Base-by-base conservation (phyloP, 1,139 yeast species). In the Ogataea hybrid region DNA sequence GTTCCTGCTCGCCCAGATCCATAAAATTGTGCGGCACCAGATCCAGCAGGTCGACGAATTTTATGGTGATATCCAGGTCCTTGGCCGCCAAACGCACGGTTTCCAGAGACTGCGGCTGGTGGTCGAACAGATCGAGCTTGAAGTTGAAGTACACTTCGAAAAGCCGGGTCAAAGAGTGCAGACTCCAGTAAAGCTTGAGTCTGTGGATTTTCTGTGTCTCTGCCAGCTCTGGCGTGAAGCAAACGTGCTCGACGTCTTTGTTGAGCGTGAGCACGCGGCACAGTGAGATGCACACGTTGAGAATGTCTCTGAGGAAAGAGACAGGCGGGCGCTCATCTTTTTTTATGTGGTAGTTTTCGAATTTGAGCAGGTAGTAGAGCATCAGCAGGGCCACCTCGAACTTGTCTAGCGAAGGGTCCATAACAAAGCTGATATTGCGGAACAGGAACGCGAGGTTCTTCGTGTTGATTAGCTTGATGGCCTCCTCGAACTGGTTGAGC, bases 181-280 rank as follows among this genome's bases (percentile, higher is more conserved):
- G 77, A 17, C 74, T 76, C 86, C 86, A 79, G 51, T 75, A 80
- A 16, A 78, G 64, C 54, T 78, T 79, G 15, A 79, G 75, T 53
- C 85, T 64, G 47, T 75, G 75, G 42, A 77, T 62, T 39, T 59
- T 56, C 39, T 58, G 53, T 25, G 61, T 51, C 33, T 58, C 57
- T 3, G 46, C 30, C 14, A 42, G 36, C n/a, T 41, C 39, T 12
- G 43, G 28, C 7, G 31, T 21, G 16, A 52, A 33, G 3, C 35
- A n/a, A 4, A 56, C 36, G 15, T 32, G 14, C 25, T 36, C 40
- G 3, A 53, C 29, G 25, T 42, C 38, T 23, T 48, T 47, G 43
- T 56, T 35, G 6, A 59, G 32, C 32, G 54, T 51, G 18, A 59
- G 42, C 14, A 44, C 33, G 10, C 35, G 27, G 14, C 48, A 29